Base-by-base conservation (phyloP, 2,329 filamentous ascomycete genomes). In the Ascochyta fabae region DNA sequence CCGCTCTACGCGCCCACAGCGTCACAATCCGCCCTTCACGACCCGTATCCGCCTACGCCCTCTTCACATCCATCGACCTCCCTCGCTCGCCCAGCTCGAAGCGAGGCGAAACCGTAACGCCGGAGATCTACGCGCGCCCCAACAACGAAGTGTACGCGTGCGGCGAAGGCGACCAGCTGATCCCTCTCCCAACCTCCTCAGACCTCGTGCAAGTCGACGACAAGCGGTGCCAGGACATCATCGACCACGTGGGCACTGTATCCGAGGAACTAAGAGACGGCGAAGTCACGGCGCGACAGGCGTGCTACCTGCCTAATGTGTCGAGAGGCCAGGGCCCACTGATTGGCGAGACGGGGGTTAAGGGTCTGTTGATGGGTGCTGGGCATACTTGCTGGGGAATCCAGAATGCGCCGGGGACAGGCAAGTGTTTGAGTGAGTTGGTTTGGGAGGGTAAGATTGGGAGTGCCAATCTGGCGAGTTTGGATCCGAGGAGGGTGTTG, bases 341-440 rank as follows among this genome's bases (percentile, higher is more conserved):
- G 45, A 84, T 98, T 23, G 95, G 95, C 0, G 79, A 83, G 48
- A 93, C 92, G 7, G 83, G 84, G 2, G 85, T 88, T 0, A 84
- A 86, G 6, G 92, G 93, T 0, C 69, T 98, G 39, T 88, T 89
- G 74, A 81, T 98, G 56, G 95, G 95, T 0, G 84, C 91, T 0
- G 95, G 95, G 0, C 95, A 99, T 79, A 96, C 92, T 1, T 98
- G 94, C 78, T 99, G 95, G 95, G 95, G 95, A 0, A 96, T 99
- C 22, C 94, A 98, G 78, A 98, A 99, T 78, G 92, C 88, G 0
- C 93, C 94, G 1, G 95, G 84, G 1, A 98, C 94, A 33, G 79
- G 77, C 1, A 79, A 77, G 62, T 54, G 79, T 62, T 67, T 82
- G 46, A 74, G 69, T 62, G 79, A 81, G 68, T 69, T 80, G 61